Conservation (phyloP, 495 filamentous ascomycete genomes). For the Aspergillus bertholletiae region DNA sequence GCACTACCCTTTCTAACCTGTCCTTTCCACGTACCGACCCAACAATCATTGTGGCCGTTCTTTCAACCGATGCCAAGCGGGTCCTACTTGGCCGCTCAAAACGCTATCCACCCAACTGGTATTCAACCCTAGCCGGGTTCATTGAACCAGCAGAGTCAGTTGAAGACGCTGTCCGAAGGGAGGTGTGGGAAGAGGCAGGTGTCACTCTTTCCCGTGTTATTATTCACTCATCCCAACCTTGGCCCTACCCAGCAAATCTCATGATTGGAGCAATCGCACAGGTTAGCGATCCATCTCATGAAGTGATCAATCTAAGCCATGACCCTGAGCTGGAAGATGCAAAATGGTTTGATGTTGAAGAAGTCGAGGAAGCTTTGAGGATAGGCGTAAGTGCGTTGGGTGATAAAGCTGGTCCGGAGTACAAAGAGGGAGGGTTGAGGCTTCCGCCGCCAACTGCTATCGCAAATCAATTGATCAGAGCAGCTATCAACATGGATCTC, state of each 20-base stretch:
- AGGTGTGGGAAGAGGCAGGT: constrained; percentile 95
- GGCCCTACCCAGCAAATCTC: constrained; percentile 83
- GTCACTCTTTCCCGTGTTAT: constrained; percentile 82
- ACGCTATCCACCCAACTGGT: constrained; percentile 81
- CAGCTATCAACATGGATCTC: constrained; percentile 50
- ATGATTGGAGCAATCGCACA: constrained; percentile 96
- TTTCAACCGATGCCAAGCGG: constrained; percentile 68
- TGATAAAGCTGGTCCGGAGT: constrained; percentile 57
- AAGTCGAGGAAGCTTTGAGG: constrained; percentile 58
- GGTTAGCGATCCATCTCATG: constrained; percentile 67
- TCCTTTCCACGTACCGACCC: constrained; percentile 93
- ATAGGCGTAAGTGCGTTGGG: constrained; percentile 64
- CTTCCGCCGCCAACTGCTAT: constrained; percentile 76
- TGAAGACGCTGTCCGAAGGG: constrained; percentile 90
- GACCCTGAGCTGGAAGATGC: constrained; percentile 91
- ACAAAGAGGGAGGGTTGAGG: constrained; percentile 68
- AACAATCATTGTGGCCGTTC: constrained; percentile 90
- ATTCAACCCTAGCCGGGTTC: constrained; percentile 88
- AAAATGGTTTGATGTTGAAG: constrained; percentile 68
- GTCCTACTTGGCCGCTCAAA: constrained; percentile 82
- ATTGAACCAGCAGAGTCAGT: constrained; percentile 92
- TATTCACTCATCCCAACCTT: constrained; percentile 89
- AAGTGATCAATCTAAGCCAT: constrained; percentile 77
- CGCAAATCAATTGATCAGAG: constrained; percentile 65
- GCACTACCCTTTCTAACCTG: constrained; percentile 66